phyloP scores from a whole-genome alignment of 768 basidiomycete species.

The Coprinopsis cinerea region DNA sequence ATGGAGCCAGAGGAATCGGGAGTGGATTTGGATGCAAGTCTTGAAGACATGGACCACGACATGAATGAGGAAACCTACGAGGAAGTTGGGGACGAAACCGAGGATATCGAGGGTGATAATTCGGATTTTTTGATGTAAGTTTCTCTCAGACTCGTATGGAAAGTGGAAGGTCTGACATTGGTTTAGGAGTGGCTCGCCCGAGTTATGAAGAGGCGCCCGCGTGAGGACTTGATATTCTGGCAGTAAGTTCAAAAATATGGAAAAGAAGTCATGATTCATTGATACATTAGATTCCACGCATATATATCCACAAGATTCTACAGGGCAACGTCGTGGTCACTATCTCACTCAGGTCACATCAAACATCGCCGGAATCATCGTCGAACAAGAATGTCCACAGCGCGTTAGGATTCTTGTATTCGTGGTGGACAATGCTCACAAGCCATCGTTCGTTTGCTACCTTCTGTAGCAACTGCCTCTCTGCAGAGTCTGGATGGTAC shows the following conservation, averaged over 20 bases:
- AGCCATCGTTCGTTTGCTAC: slow-evolving; percentile 80
- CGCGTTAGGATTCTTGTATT: slow-evolving; percentile 73
- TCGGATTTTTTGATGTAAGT: slow-evolving; percentile 23
- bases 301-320: no score
- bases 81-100: slow-evolving; percentile 27
- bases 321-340: no score
- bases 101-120: slow-evolving; percentile 48
- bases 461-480: slow-evolving; percentile 65
- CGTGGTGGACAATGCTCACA: slow-evolving; percentile 89
- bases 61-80: slow-evolving; percentile 36
- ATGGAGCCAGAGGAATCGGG: slow-evolving; percentile 44
- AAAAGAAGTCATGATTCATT: no score
- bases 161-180: neutral
- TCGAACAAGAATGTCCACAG: slow-evolving; percentile 82
- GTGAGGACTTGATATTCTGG: no score
- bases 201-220: neutral
- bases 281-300: no score
- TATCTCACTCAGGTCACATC: no score
- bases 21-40: slow-evolving; percentile 56
- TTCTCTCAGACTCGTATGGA: neutral
- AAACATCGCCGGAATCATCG: neutral
- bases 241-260: no score
- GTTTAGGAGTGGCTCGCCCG: neutral
- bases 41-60: slow-evolving; percentile 52
- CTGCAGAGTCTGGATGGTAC: slow-evolving; percentile 69